Percentiles rank a stretch among this genome's conserved stretches.
Evolutionary conservation across 2,329 filamentous ascomycete genomes (phyloP).

Genomic region (Ophiosphaerella herpotricha): DNA sequence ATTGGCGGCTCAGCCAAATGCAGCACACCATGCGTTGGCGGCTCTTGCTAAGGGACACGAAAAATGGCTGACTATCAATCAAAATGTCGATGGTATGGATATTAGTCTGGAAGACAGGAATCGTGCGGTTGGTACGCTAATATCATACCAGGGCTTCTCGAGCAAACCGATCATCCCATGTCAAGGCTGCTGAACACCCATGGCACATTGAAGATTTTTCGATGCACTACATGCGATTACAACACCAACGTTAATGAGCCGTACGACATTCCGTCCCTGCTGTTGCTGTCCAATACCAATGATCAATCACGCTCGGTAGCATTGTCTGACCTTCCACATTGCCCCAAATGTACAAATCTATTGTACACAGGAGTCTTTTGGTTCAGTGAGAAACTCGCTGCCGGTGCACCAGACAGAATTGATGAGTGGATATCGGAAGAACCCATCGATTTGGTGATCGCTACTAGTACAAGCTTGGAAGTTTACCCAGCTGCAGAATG

Average conservation of each 20-base stretch:
- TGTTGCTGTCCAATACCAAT: constrained; percentile 1
- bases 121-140: constrained; percentile 1
- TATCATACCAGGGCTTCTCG: constrained; percentile 11
- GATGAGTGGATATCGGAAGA: constrained; percentile 10
- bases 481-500: constrained; percentile 19
- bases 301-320: neutral
- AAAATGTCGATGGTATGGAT: constrained; percentile 17
- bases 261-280: constrained; percentile 10
- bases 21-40: constrained; percentile 13
- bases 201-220: constrained; percentile 7
- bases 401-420: constrained; percentile 11
- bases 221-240: constrained; percentile 15
- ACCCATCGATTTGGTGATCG: constrained; percentile 11
- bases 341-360: constrained; percentile 10
- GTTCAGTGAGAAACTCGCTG: constrained; percentile 16
- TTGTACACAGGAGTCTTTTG: constrained; percentile 18
- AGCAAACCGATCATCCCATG: constrained; percentile 12
- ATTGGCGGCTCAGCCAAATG: constrained; percentile 11
- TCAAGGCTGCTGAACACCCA: constrained; percentile 9
- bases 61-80: constrained; percentile 13
- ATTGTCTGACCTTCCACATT: constrained; percentile 13
- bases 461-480: constrained; percentile 12
- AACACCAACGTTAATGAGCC: constrained; percentile 4
- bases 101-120: neutral
- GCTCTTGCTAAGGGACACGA: constrained; percentile 7